Percentiles rank a stretch among this genome's conserved stretches.
Evolutionary conservation across 495 filamentous ascomycete genomes (phyloP).

Genomic region (Penicillium flavigenum): DNA sequence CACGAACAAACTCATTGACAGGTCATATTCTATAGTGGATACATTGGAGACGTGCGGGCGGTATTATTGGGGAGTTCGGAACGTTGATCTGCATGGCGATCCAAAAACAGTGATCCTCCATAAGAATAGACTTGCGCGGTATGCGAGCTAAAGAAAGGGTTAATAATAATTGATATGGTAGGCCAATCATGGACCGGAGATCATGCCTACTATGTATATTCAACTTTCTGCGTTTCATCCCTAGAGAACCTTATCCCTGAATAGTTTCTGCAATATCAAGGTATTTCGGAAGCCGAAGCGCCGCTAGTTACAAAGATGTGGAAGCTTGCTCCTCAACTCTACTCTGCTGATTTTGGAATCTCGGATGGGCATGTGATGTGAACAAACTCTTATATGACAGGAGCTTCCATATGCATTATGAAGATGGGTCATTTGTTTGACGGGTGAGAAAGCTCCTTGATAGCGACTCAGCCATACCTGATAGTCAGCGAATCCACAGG

Average conservation of each 20-base stretch:
- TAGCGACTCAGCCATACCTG: too few species aligned
- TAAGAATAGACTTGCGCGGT: neutral
- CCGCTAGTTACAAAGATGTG: neutral
- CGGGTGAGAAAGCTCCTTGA: too few species aligned
- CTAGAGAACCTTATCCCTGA: neutral
- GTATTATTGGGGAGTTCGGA: slow-evolving; percentile 13
- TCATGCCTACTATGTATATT: neutral
- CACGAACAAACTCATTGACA: slow-evolving; percentile 18
- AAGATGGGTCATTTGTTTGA: too few species aligned
- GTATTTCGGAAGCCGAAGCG: neutral
- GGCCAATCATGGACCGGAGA: neutral
- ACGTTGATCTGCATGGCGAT: slow-evolving; percentile 22
- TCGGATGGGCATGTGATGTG: too few species aligned
- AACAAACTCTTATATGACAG: too few species aligned
- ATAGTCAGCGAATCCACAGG: too few species aligned
- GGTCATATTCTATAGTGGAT: slow-evolving; percentile 23
- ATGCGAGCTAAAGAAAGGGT: neutral
- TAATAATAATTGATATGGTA: neutral
- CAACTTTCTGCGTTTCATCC: neutral
- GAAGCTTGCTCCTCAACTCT: too few species aligned
- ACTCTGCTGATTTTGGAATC: too few species aligned
- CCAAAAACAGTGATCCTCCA: neutral
- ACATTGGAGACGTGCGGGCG: neutral
- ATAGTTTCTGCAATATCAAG: neutral
- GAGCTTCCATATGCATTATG: too few species aligned